phyloP scores from a whole-genome alignment of 2,329 filamentous ascomycete genomes.

The Colletotrichum cereale region DNA sequence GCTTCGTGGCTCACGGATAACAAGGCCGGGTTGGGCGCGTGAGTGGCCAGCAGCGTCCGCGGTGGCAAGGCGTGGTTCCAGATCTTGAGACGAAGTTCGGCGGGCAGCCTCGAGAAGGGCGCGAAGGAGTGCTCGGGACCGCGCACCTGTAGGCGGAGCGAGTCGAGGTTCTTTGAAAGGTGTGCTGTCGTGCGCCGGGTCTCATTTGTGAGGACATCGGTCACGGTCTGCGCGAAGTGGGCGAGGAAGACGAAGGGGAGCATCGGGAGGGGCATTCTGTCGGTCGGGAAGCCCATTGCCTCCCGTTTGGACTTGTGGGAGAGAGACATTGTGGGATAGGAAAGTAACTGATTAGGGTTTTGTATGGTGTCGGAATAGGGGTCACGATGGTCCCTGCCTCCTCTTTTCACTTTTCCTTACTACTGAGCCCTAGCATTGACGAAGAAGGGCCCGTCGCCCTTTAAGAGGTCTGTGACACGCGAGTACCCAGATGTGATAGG shows the following conservation, averaged over 20 bases:
- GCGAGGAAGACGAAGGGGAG: slow-evolving; percentile 37
- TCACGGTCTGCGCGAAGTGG: slow-evolving; percentile 35
- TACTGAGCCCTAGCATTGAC: neutral
- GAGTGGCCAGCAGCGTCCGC: slow-evolving; percentile 30
- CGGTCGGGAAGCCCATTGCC: slow-evolving; percentile 8
- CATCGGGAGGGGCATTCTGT: slow-evolving; percentile 33
- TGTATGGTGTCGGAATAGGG: slow-evolving; percentile 15
- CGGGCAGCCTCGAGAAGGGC: slow-evolving; percentile 21
- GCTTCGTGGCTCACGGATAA: slow-evolving; percentile 33
- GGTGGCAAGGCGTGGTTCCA: slow-evolving; percentile 35
- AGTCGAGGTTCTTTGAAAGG: slow-evolving; percentile 23
- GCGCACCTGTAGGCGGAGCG: slow-evolving; percentile 30
- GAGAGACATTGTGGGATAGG: slow-evolving; percentile 13
- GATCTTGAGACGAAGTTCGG: slow-evolving; percentile 37
- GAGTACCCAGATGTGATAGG: neutral
- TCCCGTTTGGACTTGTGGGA: slow-evolving; percentile 28
- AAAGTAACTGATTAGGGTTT: neutral
- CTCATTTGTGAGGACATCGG: slow-evolving; percentile 18
- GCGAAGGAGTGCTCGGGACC: slow-evolving; percentile 34
- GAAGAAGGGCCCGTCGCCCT: neutral
- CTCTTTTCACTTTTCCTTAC: neutral
- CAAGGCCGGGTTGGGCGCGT: slow-evolving; percentile 30
- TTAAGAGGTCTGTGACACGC: neutral
- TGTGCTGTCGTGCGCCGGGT: slow-evolving; percentile 29
- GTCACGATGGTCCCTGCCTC: neutral